A percentile compares a stretch with the other conserved stretches of the same genome.
phyloP scores from a whole-genome alignment of 2,329 filamentous ascomycete species.

The Apiospora kogelbergensis region DNA sequence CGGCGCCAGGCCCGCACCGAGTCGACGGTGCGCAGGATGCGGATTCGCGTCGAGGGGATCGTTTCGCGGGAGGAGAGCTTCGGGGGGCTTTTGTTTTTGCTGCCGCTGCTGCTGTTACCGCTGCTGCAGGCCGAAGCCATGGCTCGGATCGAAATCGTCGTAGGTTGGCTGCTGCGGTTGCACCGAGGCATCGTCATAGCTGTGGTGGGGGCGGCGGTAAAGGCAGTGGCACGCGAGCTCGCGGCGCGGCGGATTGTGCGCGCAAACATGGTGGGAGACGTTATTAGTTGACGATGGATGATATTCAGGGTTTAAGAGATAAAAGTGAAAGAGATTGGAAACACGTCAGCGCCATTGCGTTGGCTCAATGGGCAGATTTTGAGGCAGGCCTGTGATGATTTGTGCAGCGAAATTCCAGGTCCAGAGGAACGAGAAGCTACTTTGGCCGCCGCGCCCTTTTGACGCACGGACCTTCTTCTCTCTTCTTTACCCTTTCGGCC shows the following conservation, averaged over 20 bases:
- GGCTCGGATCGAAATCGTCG: slow-evolving; percentile 15
- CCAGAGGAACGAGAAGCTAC: slow-evolving; percentile 13
- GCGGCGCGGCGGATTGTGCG: slow-evolving; percentile 22
- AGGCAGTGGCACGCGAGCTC: slow-evolving; percentile 22
- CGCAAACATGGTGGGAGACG: slow-evolving; percentile 22
- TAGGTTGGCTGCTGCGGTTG: neutral
- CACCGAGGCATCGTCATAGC: neutral
- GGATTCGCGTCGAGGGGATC: slow-evolving; percentile 59
- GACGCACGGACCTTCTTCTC: neutral
- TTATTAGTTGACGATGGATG: neutral
- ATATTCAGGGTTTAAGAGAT: neutral
- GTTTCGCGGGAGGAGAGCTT: slow-evolving; percentile 35
- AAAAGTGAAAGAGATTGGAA: slow-evolving; percentile 15
- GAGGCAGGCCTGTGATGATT: slow-evolving; percentile 27
- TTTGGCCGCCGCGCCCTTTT: too few species aligned
- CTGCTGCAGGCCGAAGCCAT: slow-evolving; percentile 20
- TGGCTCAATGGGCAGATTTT: slow-evolving; percentile 22
- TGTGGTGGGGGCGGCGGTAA: neutral
- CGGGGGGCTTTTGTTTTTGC: slow-evolving; percentile 8
- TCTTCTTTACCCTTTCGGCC: too few species aligned
- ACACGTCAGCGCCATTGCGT: slow-evolving; percentile 26
- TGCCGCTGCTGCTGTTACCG: slow-evolving; percentile 12
- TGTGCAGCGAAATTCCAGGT: slow-evolving; percentile 31
- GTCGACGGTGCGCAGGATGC: slow-evolving; percentile 74
- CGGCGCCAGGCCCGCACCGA: slow-evolving; percentile 69